These are phyloP conservation scores for Parsonsia alboflavescens DNA, from an alignment of 257 asterid genomes.

Conservation along the genomic window DNA sequence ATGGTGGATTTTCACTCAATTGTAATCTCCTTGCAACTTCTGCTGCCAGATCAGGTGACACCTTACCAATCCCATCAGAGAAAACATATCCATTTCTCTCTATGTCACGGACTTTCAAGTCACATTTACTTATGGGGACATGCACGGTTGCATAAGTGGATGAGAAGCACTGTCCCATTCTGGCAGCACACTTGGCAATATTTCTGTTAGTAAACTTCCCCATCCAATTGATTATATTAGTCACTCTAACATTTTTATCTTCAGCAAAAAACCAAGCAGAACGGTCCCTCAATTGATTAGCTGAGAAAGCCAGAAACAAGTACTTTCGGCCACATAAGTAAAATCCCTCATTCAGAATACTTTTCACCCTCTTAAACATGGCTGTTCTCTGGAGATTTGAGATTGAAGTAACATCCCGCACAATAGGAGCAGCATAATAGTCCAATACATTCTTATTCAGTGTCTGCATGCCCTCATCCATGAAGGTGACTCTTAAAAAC, in stretches of 20 bases:
- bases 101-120: conserved; percentile 42
- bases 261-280: conserved; percentile 98
- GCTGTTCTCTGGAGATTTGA: conserved; percentile 48
- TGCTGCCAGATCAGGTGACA: conserved; percentile 62
- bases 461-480: conserved; percentile 85
- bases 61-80: conserved; percentile 90
- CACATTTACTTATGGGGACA: conserved; percentile 42
- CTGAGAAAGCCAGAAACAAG: conserved; percentile 78
- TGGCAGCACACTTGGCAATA: conserved; percentile 85
- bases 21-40: conserved; percentile 74
- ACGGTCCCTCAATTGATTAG: conserved; percentile 82
- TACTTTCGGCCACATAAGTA: conserved; percentile 69
- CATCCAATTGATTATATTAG: conserved; percentile 69
- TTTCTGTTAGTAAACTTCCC: conserved; percentile 57
- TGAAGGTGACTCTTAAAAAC: conserved; percentile 80
- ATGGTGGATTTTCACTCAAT: conserved; percentile 49
- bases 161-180: conserved; percentile 96
- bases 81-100: conserved; percentile 55
- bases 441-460: conserved; percentile 54
- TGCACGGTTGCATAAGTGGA: conserved; percentile 89
- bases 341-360: conserved; percentile 46
- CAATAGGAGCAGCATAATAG: conserved; percentile 53
- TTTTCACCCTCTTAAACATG: conserved; percentile 66
- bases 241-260: conserved; percentile 29
- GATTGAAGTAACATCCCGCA: conserved; percentile 41